Evolutionary conservation across 1,139 yeast genomes (phyloP).

Genomic region (Kurtzmaniella natalensis): DNA sequence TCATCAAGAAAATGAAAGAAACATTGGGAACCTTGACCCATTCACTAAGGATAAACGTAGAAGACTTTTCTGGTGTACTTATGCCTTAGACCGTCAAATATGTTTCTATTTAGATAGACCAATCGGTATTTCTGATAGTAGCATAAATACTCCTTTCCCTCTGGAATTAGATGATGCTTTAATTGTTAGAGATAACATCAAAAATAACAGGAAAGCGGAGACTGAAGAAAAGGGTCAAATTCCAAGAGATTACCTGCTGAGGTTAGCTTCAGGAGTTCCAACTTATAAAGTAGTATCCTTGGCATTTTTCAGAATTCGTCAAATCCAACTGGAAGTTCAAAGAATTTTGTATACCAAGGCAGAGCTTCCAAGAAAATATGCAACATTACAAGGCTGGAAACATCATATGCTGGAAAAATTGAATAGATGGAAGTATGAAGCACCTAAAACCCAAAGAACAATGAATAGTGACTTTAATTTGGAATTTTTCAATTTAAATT

Average conservation of each 20-base stretch:
- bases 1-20: constrained; percentile 50
- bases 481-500: constrained; percentile 69
- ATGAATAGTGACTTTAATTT: constrained; percentile 75
- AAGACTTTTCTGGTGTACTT: constrained; percentile 85
- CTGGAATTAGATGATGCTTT: constrained; percentile 69
- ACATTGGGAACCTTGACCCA: constrained; percentile 38
- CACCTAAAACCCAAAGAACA: constrained; percentile 53
- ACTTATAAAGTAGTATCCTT: constrained; percentile 65
- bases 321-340: constrained; percentile 75
- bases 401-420: constrained; percentile 45
- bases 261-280: constrained; percentile 33
- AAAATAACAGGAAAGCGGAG: too few species aligned
- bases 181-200: constrained; percentile 37
- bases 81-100: constrained; percentile 74
- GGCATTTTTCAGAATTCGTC: constrained; percentile 63
- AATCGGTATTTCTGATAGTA: constrained; percentile 70
- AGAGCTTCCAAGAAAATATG: constrained; percentile 62
- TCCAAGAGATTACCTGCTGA: constrained; percentile 17
- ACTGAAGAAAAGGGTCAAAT: constrained; percentile 7
- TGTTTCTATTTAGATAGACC: constrained; percentile 72
- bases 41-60: constrained; percentile 67
- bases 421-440: constrained; percentile 54
- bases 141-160: constrained; percentile 63
- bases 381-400: constrained; percentile 58
- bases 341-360: constrained; percentile 56